Base-by-base conservation (phyloP, 129 eudicot genomes). In the Scalesia atractyloides region DNA sequence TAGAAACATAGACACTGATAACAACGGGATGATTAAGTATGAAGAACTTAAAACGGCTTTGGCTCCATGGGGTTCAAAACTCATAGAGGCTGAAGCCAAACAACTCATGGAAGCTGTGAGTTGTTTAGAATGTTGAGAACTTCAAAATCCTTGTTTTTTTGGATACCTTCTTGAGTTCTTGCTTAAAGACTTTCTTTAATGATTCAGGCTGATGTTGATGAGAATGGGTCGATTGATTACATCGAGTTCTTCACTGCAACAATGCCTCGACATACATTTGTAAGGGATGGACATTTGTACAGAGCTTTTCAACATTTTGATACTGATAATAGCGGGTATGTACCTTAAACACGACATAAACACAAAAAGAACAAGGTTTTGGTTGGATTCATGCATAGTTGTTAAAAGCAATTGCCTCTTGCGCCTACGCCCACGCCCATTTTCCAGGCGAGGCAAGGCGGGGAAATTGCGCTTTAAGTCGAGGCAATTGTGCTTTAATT, bases 71-170 rank as follows among this genome's bases (percentile, higher is more conserved):
- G 97, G 97, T 17, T 92, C 97, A 44, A 86, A 92, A 80, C 97
- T 92, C 37, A 84, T 89, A 1, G 97, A 89, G 67, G 72, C 85
- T 24, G 97, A 92, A 92, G 96, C 89, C 39, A 81, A 88, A 80
- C 96, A 89, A 75, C 88, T 92, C 64, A 92, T 92, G 96, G 97
- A 92, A 83, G 97, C 97, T 20, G 97, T 92, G 83, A 88, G 89
- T 68, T 48, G 46, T 65, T 34, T 68, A 9, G 5, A 11, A 57
- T 41, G 26, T 44, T 66, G 5, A n/a, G 30, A 12, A 57, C 59
- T 56, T 67, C 20, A 22, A 76, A n/a, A 57, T 69, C 49, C 57
- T 77, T 17, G 41, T 57, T 19, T 69, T 69, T 36, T 17, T 17
- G 0, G 4, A 50, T 54, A n/a, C 58, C 36, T 43, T 9, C 30